Evolutionary conservation across 148 eudicot species (phyloP).

Genomic region (Rhododendron griersonianum): DNA sequence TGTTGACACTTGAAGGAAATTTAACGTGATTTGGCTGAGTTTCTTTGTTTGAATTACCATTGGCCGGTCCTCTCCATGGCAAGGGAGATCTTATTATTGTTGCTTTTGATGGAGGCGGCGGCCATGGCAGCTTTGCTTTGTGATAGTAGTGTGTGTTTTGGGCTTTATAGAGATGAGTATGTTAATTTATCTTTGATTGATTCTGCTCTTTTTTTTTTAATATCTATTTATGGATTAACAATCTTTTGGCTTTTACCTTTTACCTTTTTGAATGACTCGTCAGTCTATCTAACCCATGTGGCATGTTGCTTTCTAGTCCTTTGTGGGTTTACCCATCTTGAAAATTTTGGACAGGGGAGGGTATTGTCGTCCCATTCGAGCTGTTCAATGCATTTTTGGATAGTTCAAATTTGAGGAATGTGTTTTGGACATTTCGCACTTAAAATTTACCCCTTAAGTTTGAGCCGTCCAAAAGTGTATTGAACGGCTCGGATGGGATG

Average conservation of each 20-base stretch:
- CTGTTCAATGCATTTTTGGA: too few relatives aligned
- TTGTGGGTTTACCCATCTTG: neutral
- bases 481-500: too few relatives aligned
- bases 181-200: neutral
- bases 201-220: neutral
- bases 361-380: too few relatives aligned
- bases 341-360: too few relatives aligned
- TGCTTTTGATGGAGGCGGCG: conserved; percentile 34
- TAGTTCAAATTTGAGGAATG: too few relatives aligned
- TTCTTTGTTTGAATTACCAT: conserved; percentile 42
- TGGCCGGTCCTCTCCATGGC: conserved; percentile 97
- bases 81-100: conserved; percentile 57
- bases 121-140: conserved; percentile 24
- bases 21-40: neutral
- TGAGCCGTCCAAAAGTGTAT: too few relatives aligned
- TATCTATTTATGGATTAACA: neutral
- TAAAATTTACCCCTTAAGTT: too few relatives aligned
- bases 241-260: neutral
- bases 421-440: too few relatives aligned
- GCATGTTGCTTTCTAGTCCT: neutral
- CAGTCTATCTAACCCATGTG: neutral
- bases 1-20: neutral
- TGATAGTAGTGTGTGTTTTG: neutral
- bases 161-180: neutral
- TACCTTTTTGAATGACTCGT: neutral